Conservation (phyloP, 1,284 basidiomycete genomes). For the Irpex lacteus region DNA sequence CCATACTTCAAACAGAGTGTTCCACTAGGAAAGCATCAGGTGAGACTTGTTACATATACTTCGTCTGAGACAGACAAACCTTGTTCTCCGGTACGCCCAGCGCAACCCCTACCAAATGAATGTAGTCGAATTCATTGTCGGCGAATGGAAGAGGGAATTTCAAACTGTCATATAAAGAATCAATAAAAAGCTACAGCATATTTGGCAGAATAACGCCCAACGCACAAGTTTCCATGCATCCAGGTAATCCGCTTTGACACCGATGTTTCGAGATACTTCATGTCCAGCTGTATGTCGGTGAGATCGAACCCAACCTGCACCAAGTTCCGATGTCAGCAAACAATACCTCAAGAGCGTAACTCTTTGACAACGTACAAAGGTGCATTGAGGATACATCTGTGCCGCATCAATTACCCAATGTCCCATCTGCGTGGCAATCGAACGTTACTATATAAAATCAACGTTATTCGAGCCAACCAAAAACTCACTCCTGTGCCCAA, state of each 20-base stretch:
- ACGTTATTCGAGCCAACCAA: neutral
- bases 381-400: slow-evolving; percentile 60
- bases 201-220: neutral
- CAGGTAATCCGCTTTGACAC: slow-evolving; percentile 17
- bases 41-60: neutral
- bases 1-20: slow-evolving; percentile 59
- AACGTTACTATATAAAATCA: no score
- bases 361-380: slow-evolving; percentile 46
- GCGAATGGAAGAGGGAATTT: slow-evolving; percentile 12
- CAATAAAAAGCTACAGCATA: neutral
- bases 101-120: slow-evolving; percentile 14
- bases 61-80: slow-evolving; percentile 13
- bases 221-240: slow-evolving; percentile 18
- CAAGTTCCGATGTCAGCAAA: neutral
- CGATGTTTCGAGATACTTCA: slow-evolving; percentile 8
- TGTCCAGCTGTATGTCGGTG: slow-evolving; percentile 14
- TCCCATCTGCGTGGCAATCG: slow-evolving; percentile 42
- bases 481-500: slow-evolving; percentile 14
- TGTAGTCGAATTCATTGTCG: slow-evolving; percentile 16
- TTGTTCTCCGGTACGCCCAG: slow-evolving; percentile 25
- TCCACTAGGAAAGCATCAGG: slow-evolving; percentile 46
- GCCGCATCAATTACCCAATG: slow-evolving; percentile 68
- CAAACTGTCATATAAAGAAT: slow-evolving; percentile 5
- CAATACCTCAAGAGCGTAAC: neutral
- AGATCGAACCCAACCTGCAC: slow-evolving; percentile 15